phyloP scores from a whole-genome alignment of 306 rosid species.

The Cicer pinnatifidum region DNA sequence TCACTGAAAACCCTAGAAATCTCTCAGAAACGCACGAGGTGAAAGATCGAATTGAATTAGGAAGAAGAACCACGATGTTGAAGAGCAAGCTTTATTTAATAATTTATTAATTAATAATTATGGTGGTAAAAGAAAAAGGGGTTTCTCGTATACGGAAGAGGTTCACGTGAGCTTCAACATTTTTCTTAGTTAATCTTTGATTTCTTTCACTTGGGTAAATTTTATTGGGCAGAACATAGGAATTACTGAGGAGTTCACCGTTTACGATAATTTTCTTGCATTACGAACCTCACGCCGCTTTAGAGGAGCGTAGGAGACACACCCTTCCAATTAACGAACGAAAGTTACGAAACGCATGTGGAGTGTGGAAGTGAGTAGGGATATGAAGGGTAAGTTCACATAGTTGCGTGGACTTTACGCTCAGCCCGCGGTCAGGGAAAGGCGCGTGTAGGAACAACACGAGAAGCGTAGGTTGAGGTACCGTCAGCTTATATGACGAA shows the following conservation, averaged over 20 bases:
- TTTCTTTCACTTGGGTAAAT: neutral
- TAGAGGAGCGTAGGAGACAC: constrained; percentile 46
- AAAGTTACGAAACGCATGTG: constrained; percentile 41
- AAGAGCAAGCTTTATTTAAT: constrained; percentile 48
- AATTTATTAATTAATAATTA: constrained; percentile 22
- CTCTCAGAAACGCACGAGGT: constrained; percentile 46
- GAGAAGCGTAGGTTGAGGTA: constrained; percentile 1
- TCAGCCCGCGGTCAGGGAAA: neutral
- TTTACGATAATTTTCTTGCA: neutral
- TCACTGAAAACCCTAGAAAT: constrained; percentile 70
- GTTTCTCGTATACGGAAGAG: constrained; percentile 14
- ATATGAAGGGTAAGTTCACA: constrained; percentile 25
- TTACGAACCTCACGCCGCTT: constrained; percentile 48
- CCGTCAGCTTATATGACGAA: constrained; percentile 25
- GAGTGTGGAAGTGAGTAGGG: constrained; percentile 30
- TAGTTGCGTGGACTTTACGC: constrained; percentile 15
- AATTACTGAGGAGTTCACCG: neutral
- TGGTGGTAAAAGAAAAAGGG: constrained; percentile 28
- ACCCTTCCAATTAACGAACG: constrained; percentile 12
- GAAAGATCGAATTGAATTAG: constrained; percentile 44
- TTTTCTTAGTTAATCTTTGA: neutral
- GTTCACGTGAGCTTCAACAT: constrained; percentile 28
- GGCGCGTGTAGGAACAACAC: constrained; percentile 12
- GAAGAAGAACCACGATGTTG: constrained; percentile 39
- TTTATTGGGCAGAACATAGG: neutral